A percentile compares a stretch with the other conserved stretches of the same genome.
Evolutionary conservation across 176 grass and related monocot genomes (phyloP).

Genomic region (Ananas comosus): DNA sequence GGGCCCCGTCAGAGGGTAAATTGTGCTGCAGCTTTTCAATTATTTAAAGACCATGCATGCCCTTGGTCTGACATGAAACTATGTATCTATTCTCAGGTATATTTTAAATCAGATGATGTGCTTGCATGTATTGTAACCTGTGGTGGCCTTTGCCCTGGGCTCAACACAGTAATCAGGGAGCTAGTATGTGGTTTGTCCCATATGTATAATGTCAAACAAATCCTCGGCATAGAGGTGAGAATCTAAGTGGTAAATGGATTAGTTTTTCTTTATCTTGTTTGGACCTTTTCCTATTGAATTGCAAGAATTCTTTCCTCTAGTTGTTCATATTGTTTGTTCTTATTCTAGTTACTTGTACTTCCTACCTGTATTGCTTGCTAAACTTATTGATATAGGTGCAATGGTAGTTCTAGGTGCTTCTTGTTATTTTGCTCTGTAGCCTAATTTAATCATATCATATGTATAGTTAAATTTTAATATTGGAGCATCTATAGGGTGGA

Average conservation of each 20-base stretch:
- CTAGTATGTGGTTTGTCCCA: constrained; percentile 84
- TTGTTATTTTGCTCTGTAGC: no score
- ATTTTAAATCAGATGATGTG: constrained; percentile 78
- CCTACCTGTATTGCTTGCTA: no score
- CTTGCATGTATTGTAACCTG: constrained; percentile 94
- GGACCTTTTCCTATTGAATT: background rate
- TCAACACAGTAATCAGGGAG: constrained; percentile 98
- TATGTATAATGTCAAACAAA: constrained; percentile 68
- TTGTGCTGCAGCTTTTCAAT: constrained; percentile 13
- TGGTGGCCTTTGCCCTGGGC: constrained; percentile 93
- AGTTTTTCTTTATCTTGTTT: background rate
- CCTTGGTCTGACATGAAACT: constrained; percentile 8
- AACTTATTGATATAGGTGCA: no score
- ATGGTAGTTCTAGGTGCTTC: no score
- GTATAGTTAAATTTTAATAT: background rate
- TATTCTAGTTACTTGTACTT: no score
- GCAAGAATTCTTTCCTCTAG: background rate
- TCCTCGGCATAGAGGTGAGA: constrained; percentile 85
- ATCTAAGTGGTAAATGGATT: constrained; percentile 17
- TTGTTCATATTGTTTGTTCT: background rate
- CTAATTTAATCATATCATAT: background rate
- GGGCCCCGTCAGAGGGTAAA: constrained; percentile 86
- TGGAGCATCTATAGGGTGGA: constrained; percentile 52
- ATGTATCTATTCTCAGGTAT: constrained; percentile 43
- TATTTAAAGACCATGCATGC: constrained; percentile 3